Base-by-base conservation (phyloP, 306 rosid species). In the Vigna radiata region DNA sequence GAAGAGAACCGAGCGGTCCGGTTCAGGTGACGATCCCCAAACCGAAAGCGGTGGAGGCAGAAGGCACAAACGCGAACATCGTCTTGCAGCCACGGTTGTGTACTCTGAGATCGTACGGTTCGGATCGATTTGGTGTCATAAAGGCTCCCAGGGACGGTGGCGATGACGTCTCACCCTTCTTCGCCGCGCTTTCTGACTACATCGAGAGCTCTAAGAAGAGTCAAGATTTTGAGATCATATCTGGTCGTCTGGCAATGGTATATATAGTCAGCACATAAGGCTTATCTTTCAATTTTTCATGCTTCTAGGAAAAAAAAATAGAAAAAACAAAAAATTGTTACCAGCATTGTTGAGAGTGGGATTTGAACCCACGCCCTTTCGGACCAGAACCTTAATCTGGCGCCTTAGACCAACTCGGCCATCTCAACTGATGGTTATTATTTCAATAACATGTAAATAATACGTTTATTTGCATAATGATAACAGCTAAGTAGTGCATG, bases 221-320 rank as follows among this genome's bases (percentile, higher is more conserved):
- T 79, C 92, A 89, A 5, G 99, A 92, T 53, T 95, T 95, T 62
- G 99, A 95, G 79, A 92, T 81, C 84, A 82, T 95, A 83, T 95
- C 97, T 12, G 99, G 99, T 50, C 92, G 98, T 18, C 90, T 95
- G 13, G 98, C 98, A n/a, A 95, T 95, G 98, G 99, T 94, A 44
- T 41, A 41, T 41, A 41, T 8, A 39, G 3, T 25, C 3, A 25
- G 27, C 4, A 25, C 0, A 37, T 0, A 39, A 39, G 11, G 3
- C 8, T 8, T 39, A 7, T 7, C 44, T 41, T 41, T 2, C 13
- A 2, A 9, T 8, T 41, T 41, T 41, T 41, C 46, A 39, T 8
- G 11, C 11, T 1, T 7, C 16, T 29, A 29, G 3, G 31, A 14
- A 12, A 7, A 10, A 65, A 3, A 0, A 0, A 7, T 19, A 25